These are phyloP conservation scores for Eucalyptus regnans DNA, from an alignment of 345 rosid genomes.

Conservation along the genomic window DNA sequence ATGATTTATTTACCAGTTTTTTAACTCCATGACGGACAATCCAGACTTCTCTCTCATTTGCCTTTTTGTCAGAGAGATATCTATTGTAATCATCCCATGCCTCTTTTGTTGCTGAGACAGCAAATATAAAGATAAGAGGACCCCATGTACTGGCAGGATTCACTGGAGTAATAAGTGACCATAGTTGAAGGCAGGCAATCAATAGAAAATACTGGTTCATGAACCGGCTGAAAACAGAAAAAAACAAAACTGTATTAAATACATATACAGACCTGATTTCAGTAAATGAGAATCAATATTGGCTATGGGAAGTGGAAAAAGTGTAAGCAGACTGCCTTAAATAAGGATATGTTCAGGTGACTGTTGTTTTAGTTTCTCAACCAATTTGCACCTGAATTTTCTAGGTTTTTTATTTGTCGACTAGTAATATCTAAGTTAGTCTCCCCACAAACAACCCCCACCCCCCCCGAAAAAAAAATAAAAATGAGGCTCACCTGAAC, in stretches of 20 bases:
- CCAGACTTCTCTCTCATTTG: slow-evolving; percentile 97
- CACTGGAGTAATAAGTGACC: slow-evolving; percentile 98
- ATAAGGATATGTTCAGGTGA: background rate
- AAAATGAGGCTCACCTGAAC: slow-evolving; percentile 44
- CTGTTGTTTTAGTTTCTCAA: background rate
- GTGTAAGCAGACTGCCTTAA: background rate
- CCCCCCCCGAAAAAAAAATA: background rate
- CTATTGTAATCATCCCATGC: slow-evolving; percentile 99
- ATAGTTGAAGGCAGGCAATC: slow-evolving; percentile 99
- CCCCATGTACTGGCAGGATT: slow-evolving; percentile 99
- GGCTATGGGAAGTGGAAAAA: background rate
- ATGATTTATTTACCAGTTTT: slow-evolving; percentile 47
- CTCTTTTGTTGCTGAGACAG: slow-evolving; percentile 95
- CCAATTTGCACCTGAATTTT: background rate
- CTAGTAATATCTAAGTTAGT: background rate
- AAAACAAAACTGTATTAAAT: background rate
- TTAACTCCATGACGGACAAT: slow-evolving; percentile 65
- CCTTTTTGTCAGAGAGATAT: slow-evolving; percentile 90
- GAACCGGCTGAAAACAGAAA: slow-evolving; percentile 69
- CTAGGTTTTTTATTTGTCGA: background rate
- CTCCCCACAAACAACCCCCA: background rate
- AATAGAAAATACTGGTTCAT: slow-evolving; percentile 98
- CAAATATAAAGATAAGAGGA: slow-evolving; percentile 87
- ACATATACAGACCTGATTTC: background rate
- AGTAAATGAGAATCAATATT: background rate